Percentiles rank a stretch among this genome's conserved stretches.
Conservation (phyloP, 2,329 filamentous ascomycete genomes). For the Pseudofabraea citricarpa region DNA sequence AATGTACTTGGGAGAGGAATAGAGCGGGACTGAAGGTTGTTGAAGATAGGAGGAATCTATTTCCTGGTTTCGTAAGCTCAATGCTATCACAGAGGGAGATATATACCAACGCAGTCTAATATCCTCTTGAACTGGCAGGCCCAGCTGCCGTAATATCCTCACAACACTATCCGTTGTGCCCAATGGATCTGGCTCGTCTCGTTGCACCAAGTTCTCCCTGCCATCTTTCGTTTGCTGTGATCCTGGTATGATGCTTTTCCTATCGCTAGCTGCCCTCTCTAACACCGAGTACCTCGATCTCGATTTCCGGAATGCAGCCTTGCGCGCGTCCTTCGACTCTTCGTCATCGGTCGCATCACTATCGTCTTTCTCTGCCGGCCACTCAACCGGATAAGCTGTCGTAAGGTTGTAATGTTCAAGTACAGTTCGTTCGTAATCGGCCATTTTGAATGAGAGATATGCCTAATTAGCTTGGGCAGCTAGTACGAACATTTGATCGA, state of each 20-base stretch:
- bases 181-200: slow-evolving; percentile 88
- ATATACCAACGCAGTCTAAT: slow-evolving; percentile 64
- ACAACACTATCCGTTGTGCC: slow-evolving; percentile 87
- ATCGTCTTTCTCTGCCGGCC: slow-evolving; percentile 78
- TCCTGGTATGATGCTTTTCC: slow-evolving; percentile 58
- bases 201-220: slow-evolving; percentile 74
- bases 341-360: slow-evolving; percentile 62
- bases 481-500: no score
- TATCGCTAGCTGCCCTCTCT: slow-evolving; percentile 67
- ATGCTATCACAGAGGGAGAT: slow-evolving; percentile 1
- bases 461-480: background rate
- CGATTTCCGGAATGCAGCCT: slow-evolving; percentile 48
- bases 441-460: slow-evolving; percentile 36
- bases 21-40: slow-evolving; percentile 90
- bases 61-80: slow-evolving; percentile 47
- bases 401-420: slow-evolving; percentile 87
- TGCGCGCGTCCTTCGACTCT: slow-evolving; percentile 25
- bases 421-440: slow-evolving; percentile 70
- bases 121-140: slow-evolving; percentile 81
- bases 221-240: slow-evolving; percentile 64
- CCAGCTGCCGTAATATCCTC: slow-evolving; percentile 68
- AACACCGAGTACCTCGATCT: slow-evolving; percentile 83
- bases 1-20: slow-evolving; percentile 90
- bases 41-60: slow-evolving; percentile 91
- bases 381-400: slow-evolving; percentile 73